phyloP scores from a whole-genome alignment of 2,329 filamentous ascomycete species.

The Ilyonectria destructans region DNA sequence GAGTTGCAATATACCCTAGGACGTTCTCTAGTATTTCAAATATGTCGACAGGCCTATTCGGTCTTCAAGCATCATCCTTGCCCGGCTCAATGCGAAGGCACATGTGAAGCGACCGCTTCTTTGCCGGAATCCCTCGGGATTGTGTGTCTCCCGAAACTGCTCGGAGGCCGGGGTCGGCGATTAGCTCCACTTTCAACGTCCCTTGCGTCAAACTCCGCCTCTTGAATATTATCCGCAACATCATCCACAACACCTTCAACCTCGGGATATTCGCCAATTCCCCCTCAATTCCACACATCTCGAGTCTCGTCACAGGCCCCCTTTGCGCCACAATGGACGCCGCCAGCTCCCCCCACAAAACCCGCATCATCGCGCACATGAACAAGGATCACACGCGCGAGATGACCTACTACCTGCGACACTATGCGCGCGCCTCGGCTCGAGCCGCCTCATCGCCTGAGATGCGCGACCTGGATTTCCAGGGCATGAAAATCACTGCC shows the following conservation, averaged over 20 bases:
- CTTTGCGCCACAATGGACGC: slow-evolving; percentile 41
- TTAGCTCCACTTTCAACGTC: slow-evolving; percentile 46
- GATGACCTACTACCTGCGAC: slow-evolving; percentile 83
- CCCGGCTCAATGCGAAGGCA: not conserved
- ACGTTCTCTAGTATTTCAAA: slow-evolving; percentile 9
- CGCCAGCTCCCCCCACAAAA: slow-evolving; percentile 51
- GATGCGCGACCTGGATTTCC: slow-evolving; percentile 77
- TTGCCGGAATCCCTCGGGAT: not conserved
- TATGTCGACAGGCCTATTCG: not conserved
- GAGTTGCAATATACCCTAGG: slow-evolving; percentile 18
- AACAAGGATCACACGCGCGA: slow-evolving; percentile 86
- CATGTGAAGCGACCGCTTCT: not conserved
- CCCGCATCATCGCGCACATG: slow-evolving; percentile 81
- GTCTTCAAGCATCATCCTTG: not conserved
- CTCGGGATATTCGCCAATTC: not conserved
- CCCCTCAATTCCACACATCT: slow-evolving; percentile 9
- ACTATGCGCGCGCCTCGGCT: slow-evolving; percentile 75
- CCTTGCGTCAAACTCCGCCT: slow-evolving; percentile 5
- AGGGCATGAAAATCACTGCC: slow-evolving; percentile 74
- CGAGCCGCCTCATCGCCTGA: slow-evolving; percentile 70
- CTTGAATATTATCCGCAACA: slow-evolving; percentile 5
- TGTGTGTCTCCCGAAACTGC: not conserved
- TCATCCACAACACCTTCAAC: not conserved
- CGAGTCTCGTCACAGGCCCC: not conserved
- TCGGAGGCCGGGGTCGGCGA: slow-evolving; percentile 32